Base-by-base conservation (phyloP, 352 stramenopile genomes). In the Thalassiosira hispida region DNA sequence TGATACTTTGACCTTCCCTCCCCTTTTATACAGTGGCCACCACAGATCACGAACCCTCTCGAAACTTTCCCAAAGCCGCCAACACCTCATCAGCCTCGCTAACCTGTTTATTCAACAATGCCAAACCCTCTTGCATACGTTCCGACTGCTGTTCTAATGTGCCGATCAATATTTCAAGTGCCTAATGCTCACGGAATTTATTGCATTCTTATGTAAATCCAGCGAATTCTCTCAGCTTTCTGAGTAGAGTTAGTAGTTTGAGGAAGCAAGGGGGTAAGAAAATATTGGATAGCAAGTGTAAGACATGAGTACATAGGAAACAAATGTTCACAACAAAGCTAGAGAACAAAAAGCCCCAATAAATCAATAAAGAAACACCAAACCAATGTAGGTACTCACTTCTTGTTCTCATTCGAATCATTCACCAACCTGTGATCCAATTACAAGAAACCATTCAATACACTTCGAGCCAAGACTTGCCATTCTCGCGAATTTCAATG, bases 111-210 rank as follows among this genome's bases (percentile, higher is more conserved):
- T 79, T 67, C 20, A 93, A 51, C 25, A 85, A 73, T 46, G 53
- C 20, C 49, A 91, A 51, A 1, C 82, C 70, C 55, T 63, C 27
- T 55, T 77, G 53, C 27, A 84, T 68, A 69, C 77, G 61, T 61
- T 75, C 60, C 25, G 91, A 57, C 69, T 93, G 86, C 35, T 81
- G 70, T 69, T 93, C 84, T n/a, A 93, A 62, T 18, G 89, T 74
- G 49, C 79, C 66, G 65, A 93, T 93, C 31, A 93, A 57, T 55
- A 90, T 57, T 65, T 93, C 88, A 22, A 84, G 68, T 11, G 84
- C 80, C 80, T 93, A 86, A 84, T 93, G 88, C 73, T 93, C 88
- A 16, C 88, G 61, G 74, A 93, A 92, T 81, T 93, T 93, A 68
- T 93, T 93, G 38, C 84, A 89, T 84, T 92, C 86, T 80, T 38